phyloP scores from a whole-genome alignment of 140 eudicot genomes.

The Bidens hawaiensis region DNA sequence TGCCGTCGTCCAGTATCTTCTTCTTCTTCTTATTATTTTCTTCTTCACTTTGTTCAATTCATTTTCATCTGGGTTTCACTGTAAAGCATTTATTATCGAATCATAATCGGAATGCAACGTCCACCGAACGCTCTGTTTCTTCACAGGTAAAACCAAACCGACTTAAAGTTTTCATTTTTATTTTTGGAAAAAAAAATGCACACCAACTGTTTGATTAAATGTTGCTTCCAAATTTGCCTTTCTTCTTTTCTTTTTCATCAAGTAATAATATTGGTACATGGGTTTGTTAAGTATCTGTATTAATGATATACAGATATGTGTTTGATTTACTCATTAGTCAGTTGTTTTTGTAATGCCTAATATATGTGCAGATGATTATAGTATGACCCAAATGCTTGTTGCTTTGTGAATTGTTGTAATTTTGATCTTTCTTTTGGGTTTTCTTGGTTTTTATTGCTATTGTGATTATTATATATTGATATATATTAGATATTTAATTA shows the following conservation, averaged over 20 bases:
- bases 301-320: too few species aligned
- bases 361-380: too few species aligned
- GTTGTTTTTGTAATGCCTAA: too few species aligned
- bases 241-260: background rate
- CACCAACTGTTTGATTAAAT: slow-evolving; percentile 9
- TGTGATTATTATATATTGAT: too few species aligned
- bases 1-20: background rate
- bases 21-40: too few species aligned
- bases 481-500: too few species aligned
- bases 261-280: background rate
- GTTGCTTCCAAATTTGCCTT: background rate
- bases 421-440: too few species aligned
- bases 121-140: background rate
- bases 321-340: too few species aligned
- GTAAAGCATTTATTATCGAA: background rate
- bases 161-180: background rate
- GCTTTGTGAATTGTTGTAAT: too few species aligned
- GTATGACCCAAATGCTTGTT: too few species aligned
- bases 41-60: background rate
- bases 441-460: too few species aligned
- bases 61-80: background rate
- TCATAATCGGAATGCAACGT: background rate
- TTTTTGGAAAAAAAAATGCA: background rate
- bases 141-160: background rate
- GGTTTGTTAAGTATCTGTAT: background rate